Evolutionary conservation across 1,139 yeast species (phyloP).

Genomic region (Debaryomyces coudertii): DNA sequence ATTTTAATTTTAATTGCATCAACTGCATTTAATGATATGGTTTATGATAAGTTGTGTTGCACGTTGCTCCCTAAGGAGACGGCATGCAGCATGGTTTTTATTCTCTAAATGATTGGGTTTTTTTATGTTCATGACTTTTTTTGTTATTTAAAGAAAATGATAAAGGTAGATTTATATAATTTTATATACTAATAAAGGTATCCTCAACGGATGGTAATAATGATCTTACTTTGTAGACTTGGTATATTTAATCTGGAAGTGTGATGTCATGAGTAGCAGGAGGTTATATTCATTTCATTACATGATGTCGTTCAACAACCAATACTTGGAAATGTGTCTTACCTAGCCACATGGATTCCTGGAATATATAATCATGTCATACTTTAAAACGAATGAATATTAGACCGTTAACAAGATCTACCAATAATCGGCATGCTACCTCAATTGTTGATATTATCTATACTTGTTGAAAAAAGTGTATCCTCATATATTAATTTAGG

Average conservation of each 20-base stretch:
- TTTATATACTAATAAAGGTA: slow-evolving; percentile 31
- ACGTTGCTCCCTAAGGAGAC: slow-evolving; percentile 11
- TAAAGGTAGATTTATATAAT: slow-evolving; percentile 25
- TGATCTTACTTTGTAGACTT: neutral
- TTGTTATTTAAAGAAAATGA: slow-evolving; percentile 20
- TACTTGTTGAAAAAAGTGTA: neutral
- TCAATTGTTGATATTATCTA: neutral
- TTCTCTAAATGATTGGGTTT: slow-evolving; percentile 18
- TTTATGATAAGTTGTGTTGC: slow-evolving; percentile 19
- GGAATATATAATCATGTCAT: neutral
- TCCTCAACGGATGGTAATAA: slow-evolving; percentile 41
- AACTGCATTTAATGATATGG: slow-evolving; percentile 48
- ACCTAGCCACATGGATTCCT: slow-evolving; percentile 7
- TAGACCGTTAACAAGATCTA: neutral
- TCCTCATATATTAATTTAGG: neutral
- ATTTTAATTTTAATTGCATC: slow-evolving; percentile 42
- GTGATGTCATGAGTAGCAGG: neutral
- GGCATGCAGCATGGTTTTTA: slow-evolving; percentile 18
- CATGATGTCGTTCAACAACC: slow-evolving; percentile 9
- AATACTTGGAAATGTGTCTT: neutral
- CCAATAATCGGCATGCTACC: neutral
- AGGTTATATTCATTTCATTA: neutral
- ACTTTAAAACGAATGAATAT: neutral
- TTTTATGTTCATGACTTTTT: slow-evolving; percentile 17
- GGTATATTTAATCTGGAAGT: neutral